Percentiles rank a stretch among this genome's conserved stretches.
These are phyloP conservation scores for Neurospora sp. DNA, from an alignment of 495 filamentous ascomycete species.

Conservation along the genomic window DNA sequence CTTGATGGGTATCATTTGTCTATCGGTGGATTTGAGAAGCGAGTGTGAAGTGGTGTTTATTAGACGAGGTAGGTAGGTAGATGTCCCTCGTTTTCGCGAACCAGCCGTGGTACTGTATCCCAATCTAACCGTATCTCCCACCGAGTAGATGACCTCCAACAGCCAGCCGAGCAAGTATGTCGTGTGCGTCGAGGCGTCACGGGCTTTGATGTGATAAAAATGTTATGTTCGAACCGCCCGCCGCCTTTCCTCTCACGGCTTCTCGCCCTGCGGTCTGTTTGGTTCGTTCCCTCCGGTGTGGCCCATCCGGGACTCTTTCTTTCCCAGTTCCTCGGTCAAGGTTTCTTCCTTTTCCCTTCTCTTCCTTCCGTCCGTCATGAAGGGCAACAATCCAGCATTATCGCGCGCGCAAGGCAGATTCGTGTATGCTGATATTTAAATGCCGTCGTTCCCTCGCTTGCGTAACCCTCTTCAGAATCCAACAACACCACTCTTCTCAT, in stretches of 20 bases:
- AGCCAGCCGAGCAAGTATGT: neutral
- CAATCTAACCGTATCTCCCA: neutral
- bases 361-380: neutral
- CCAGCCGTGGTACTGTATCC: neutral
- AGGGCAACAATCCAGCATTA: neutral
- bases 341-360: neutral
- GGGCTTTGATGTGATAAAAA: neutral
- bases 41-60: neutral
- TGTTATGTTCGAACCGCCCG: neutral
- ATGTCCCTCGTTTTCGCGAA: neutral
- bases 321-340: neutral
- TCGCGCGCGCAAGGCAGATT: neutral
- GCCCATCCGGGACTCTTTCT: neutral
- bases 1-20: neutral
- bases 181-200: neutral
- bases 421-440: neutral
- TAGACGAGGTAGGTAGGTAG: neutral
- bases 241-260: neutral
- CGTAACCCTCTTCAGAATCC: constrained; percentile 19
- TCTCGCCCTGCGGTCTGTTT: neutral
- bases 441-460: neutral
- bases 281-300: neutral
- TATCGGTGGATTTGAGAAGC: neutral
- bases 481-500: constrained; percentile 53
- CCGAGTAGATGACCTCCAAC: neutral